Conservation (phyloP, 371 early-diverging fungal genomes). For the Mortierella sp. region DNA sequence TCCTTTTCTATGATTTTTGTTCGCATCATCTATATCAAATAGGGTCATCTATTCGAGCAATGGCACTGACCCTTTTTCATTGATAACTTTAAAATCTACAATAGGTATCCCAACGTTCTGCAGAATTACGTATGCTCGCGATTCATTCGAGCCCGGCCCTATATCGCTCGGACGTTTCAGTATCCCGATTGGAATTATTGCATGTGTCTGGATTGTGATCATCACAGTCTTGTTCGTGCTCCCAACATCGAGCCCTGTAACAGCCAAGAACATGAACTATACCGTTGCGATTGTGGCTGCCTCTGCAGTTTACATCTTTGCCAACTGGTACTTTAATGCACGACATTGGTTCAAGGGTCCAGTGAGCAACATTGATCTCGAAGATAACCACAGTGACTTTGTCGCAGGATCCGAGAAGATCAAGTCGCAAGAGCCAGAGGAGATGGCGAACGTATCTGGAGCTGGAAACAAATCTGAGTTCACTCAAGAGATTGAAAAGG, state of each 20-base stretch:
- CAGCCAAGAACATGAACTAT: slow-evolving; percentile 67
- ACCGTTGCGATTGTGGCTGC: slow-evolving; percentile 56
- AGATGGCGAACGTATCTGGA: no score
- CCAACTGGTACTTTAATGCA: slow-evolving; percentile 61
- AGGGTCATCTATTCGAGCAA: background rate
- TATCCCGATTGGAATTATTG: slow-evolving; percentile 57
- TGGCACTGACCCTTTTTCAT: no score
- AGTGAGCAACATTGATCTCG: slow-evolving; percentile 43
- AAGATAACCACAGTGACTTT: slow-evolving; percentile 38
- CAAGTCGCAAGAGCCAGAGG: no score
- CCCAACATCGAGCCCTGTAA: slow-evolving; percentile 68
- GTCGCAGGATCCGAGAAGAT: slow-evolving; percentile 6
- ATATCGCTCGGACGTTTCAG: slow-evolving; percentile 60
- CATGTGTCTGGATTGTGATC: slow-evolving; percentile 65
- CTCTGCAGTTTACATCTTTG: slow-evolving; percentile 56
- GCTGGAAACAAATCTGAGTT: slow-evolving; percentile 3
- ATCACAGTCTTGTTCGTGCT: slow-evolving; percentile 71
- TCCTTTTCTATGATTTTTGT: background rate
- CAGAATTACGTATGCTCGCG: slow-evolving; percentile 61
- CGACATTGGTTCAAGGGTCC: slow-evolving; percentile 73
- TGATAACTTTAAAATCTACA: no score
- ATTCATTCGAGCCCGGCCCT: slow-evolving; percentile 68
- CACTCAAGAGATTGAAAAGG: slow-evolving; percentile 5
- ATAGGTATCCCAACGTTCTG: slow-evolving; percentile 65
- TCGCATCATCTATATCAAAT: background rate